Conservation (phyloP, 192 early-diverging fungal species). For the Gonapodya sp. region DNA sequence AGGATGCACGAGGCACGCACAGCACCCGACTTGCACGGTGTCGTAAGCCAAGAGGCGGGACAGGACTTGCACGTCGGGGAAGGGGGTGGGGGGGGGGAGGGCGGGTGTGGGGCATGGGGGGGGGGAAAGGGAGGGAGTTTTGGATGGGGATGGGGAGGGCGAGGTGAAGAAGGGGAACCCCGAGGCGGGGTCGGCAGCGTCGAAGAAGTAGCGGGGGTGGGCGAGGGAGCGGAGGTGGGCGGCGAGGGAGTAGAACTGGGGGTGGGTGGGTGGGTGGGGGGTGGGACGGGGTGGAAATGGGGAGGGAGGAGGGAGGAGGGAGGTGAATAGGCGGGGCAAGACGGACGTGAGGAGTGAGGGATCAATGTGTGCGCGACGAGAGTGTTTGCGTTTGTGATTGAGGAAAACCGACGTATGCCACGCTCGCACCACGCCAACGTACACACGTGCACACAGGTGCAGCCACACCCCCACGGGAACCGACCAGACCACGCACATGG, state of each 20-base stretch:
- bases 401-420: too few species aligned
- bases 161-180: constrained; percentile 6
- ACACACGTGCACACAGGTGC: too few species aligned
- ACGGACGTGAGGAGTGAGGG: too few species aligned
- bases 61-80: constrained; percentile 83
- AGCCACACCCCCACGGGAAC: too few species aligned
- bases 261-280: neutral
- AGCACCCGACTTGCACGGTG: constrained; percentile 70
- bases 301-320: constrained; percentile 3
- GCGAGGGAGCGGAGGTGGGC: constrained; percentile 55
- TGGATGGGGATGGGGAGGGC: constrained; percentile 5
- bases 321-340: too few species aligned
- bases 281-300: constrained; percentile 15
- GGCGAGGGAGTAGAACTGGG: constrained; percentile 46
- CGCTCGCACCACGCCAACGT: too few species aligned
- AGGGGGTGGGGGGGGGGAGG: constrained; percentile 42
- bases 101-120: constrained; percentile 12
- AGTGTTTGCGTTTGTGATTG: too few species aligned
- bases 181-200: neutral
- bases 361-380: too few species aligned
- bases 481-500: too few species aligned
- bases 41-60: constrained; percentile 64
- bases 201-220: constrained; percentile 28
- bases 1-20: constrained; percentile 76
- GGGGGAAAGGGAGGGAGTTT: neutral